These are phyloP conservation scores for Marasmius sp. DNA, from an alignment of 1,284 basidiomycete genomes.

Conservation along the genomic window DNA sequence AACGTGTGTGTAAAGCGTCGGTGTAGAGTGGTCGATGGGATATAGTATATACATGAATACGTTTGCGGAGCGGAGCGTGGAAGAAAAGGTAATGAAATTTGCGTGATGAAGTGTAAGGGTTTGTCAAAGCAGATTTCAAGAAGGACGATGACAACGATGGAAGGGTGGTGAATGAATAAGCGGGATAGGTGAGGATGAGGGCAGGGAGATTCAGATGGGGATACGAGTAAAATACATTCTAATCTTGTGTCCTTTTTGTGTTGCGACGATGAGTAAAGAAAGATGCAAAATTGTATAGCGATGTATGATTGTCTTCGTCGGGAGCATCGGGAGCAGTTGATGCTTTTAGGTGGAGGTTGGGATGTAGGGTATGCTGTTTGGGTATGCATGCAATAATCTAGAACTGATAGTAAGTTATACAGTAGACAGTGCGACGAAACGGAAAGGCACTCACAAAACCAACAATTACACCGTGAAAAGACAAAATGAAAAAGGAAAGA, in stretches of 20 bases:
- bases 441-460: slow-evolving; percentile 8
- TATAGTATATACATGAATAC: not conserved
- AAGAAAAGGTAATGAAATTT: not conserved
- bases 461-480: slow-evolving; percentile 14
- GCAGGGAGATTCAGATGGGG: not conserved
- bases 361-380: slow-evolving; percentile 6
- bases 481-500: not conserved
- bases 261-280: not conserved
- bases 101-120: not conserved
- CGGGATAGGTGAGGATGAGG: not conserved
- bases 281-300: not conserved
- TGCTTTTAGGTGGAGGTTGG: slow-evolving; percentile 5
- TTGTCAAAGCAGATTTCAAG: too few relatives aligned
- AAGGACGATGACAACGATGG: not conserved
- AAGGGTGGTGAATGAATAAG: not conserved
- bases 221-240: slow-evolving; percentile 1
- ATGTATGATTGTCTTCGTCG: not conserved
- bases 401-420: not conserved
- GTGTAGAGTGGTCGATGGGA: not conserved
- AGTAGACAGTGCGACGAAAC: not conserved
- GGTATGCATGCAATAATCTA: slow-evolving; percentile 11
- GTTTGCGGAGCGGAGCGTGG: not conserved
- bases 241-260: not conserved
- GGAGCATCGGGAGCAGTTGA: not conserved
- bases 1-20: not conserved